Conservation (phyloP, 2,329 filamentous ascomycete species). For the Blastomyces emzantsi region DNA sequence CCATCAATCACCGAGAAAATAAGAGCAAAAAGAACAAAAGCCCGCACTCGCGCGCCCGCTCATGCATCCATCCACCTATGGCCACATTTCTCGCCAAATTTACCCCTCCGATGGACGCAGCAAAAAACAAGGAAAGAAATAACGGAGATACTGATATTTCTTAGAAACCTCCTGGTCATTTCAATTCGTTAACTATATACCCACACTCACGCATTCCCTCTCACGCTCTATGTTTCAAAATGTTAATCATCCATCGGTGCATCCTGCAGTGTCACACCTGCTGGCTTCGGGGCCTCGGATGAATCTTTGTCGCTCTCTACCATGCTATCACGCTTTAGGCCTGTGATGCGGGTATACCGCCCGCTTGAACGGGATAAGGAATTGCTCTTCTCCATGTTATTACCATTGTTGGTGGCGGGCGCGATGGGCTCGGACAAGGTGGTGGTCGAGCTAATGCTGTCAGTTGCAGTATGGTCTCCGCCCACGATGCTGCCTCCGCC, state of each 20-base stretch:
- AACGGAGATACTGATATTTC: neutral
- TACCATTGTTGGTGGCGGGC: slow-evolving; percentile 29
- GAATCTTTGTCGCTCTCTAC: slow-evolving; percentile 18
- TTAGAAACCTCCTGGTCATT: neutral
- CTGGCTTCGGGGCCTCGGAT: slow-evolving; percentile 15
- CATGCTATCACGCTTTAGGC: slow-evolving; percentile 45
- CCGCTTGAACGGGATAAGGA: slow-evolving; percentile 50
- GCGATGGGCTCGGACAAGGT: slow-evolving; percentile 22
- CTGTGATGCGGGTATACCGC: slow-evolving; percentile 41
- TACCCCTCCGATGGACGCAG: neutral
- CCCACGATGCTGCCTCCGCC: slow-evolving; percentile 34
- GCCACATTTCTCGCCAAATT: neutral
- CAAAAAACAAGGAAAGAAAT: neutral
- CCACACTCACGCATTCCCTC: neutral
- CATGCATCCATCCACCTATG: neutral
- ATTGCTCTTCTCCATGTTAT: slow-evolving; percentile 52
- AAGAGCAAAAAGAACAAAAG: neutral
- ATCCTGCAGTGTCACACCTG: slow-evolving; percentile 61
- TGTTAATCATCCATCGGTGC: slow-evolving; percentile 65
- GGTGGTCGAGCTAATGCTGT: slow-evolving; percentile 18
- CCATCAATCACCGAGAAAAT: neutral
- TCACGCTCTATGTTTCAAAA: neutral
- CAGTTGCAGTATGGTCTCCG: slow-evolving; percentile 25
- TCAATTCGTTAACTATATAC: neutral
- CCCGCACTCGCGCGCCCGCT: neutral